Base-by-base conservation (phyloP, 2,329 filamentous ascomycete genomes). In the Phyllosticta citriasiana region DNA sequence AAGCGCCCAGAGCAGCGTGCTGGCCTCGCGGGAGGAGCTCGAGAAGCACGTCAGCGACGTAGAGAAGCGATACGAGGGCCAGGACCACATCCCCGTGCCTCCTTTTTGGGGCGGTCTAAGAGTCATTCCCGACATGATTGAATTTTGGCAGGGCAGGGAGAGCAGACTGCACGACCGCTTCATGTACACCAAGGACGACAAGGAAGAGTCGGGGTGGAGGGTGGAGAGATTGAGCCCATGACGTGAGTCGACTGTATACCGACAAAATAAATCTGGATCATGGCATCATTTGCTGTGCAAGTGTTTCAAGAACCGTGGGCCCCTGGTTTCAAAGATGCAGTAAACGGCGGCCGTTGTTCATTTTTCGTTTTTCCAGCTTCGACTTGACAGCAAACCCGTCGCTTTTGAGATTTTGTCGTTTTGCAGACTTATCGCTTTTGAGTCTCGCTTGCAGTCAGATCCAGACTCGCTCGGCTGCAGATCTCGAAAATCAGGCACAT, bases 141-240 rank as follows among this genome's bases (percentile, higher is more conserved):
- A 99, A 81, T 99, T 99, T 73, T 99, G 94, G 84, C 92, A 97
- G 79, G 94, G 94, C 2, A 83, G 94, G 68, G 83, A 90, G 71
- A 96, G 88, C 76, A 82, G 94, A 63, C 77, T 99, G 74, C 94
- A 99, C 76, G 94, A 99, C 79, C 87, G 94, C 25, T 97, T 99
- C 73, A 82, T 86, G 64, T 97, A 97, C 76, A 84, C 85, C 61
- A 85, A 83, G 72, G 80, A 83, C 57, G 78, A 71, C 53, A 70
- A 68, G 12, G 72, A 71, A 66, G 75, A 75, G 60, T 77, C 74
- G 3, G 76, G 74, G 67, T 92, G 88, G 88, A 82, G 76, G 69
- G 76, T 94, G 67, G 81, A 90, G 67, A 84, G 89, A 68, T 72
- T 92, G 72, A 92, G 88, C 70, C 89, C 89, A 19, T 92, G 72